Conservation (phyloP, 768 basidiomycete genomes). For the Gelatoporia subvermispora region DNA sequence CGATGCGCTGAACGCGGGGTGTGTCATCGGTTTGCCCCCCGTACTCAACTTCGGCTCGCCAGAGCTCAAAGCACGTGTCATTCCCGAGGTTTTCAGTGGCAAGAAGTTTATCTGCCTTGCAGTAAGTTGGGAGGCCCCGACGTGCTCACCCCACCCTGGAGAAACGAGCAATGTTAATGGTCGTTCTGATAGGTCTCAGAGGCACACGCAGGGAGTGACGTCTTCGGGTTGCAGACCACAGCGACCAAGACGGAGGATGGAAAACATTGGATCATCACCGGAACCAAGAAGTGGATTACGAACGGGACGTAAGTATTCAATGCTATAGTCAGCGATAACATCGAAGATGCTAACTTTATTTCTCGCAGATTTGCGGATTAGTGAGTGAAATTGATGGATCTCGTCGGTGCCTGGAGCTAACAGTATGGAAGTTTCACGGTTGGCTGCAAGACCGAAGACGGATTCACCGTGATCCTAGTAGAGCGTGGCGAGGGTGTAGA, state of each 20-base stretch:
- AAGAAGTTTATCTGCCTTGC: conserved; percentile 86
- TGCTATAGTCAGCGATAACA: not conserved
- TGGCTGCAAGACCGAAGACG: conserved; percentile 63
- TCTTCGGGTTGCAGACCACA: conserved; percentile 73
- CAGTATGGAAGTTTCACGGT: conserved; percentile 50
- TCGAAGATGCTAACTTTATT: not conserved
- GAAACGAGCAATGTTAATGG: no score
- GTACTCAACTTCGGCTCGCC: conserved; percentile 77
- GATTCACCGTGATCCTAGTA: conserved; percentile 85
- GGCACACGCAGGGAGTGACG: conserved; percentile 84
- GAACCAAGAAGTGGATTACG: conserved; percentile 84
- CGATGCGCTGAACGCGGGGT: conserved; percentile 72
- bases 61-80: conserved; percentile 51
- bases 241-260: conserved; percentile 81
- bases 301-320: conserved; percentile 51
- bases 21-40: conserved; percentile 81
- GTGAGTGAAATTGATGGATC: conserved; percentile 15
- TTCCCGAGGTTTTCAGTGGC: conserved; percentile 66
- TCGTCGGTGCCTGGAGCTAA: not conserved
- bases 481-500: conserved; percentile 77
- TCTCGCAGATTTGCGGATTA: conserved; percentile 34
- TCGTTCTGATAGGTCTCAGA: conserved; percentile 53
- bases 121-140: conserved; percentile 10
- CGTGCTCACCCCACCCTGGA: no score
- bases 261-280: conserved; percentile 81